A percentile compares a stretch with the other conserved stretches of the same genome.
Evolutionary conservation across 1,284 basidiomycete genomes (phyloP).

Genomic region (Trichosporon sp.): DNA sequence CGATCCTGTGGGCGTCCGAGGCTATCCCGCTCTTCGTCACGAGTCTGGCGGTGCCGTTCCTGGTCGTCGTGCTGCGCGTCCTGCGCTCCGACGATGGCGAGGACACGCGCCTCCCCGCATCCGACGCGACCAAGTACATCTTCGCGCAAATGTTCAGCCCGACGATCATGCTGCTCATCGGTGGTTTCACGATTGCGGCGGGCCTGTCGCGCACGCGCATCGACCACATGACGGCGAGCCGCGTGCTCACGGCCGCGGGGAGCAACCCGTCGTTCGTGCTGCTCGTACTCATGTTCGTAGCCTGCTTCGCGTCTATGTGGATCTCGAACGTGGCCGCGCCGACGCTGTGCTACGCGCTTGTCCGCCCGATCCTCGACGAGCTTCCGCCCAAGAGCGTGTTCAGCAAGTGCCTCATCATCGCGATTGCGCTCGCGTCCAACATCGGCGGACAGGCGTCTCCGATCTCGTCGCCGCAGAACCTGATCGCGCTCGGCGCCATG

Average conservation of each 20-base stretch:
- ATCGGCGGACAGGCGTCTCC: slow-evolving; percentile 97
- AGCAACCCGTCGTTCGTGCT: slow-evolving; percentile 80
- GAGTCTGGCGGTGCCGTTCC: slow-evolving; percentile 78
- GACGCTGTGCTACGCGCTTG: slow-evolving; percentile 94
- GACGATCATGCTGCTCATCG: slow-evolving; percentile 89
- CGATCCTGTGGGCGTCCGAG: slow-evolving; percentile 94
- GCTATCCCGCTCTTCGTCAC: slow-evolving; percentile 97
- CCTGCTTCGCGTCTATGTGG: slow-evolving; percentile 99
- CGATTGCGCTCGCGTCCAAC: slow-evolving; percentile 94
- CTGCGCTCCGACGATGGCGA: slow-evolving; percentile 63
- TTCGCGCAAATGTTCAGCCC: slow-evolving; percentile 58
- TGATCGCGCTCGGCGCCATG: slow-evolving; percentile 88
- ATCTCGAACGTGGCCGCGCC: slow-evolving; percentile 98
- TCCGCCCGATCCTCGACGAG: slow-evolving; percentile 92
- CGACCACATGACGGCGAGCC: slow-evolving; percentile 89
- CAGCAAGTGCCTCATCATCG: slow-evolving; percentile 86
- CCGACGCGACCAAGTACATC: slow-evolving; percentile 75
- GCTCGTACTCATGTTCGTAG: slow-evolving; percentile 91
- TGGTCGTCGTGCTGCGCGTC: slow-evolving; percentile 84
- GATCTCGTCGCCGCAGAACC: slow-evolving; percentile 89
- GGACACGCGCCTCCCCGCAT: slow-evolving; percentile 58
- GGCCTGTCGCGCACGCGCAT: slow-evolving; percentile 96
- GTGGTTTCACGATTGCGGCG: slow-evolving; percentile 97
- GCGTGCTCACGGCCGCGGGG: slow-evolving; percentile 84
- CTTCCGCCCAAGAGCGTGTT: slow-evolving; percentile 83